These are phyloP conservation scores for Psilocybe azurescens DNA, from an alignment of 768 basidiomycete species.

Conservation along the genomic window DNA sequence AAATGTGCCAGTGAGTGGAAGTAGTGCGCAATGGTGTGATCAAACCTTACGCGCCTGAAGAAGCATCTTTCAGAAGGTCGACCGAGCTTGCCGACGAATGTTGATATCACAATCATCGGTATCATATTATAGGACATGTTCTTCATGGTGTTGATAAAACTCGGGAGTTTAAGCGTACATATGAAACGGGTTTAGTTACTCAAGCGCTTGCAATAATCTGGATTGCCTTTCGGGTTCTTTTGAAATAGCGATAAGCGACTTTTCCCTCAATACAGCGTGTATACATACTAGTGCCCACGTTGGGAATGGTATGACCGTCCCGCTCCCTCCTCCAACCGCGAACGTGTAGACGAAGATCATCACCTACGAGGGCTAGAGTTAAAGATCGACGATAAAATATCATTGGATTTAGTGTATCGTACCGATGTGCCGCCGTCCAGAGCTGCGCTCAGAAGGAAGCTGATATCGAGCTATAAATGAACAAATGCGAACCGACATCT, in stretches of 20 bases:
- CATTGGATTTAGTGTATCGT: background rate
- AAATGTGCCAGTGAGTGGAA: too few species aligned
- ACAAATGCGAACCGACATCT: background rate
- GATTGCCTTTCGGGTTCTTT: conserved; percentile 34
- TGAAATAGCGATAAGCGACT: background rate
- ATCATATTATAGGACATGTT: too few species aligned
- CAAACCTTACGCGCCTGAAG: too few species aligned
- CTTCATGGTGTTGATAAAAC: too few species aligned
- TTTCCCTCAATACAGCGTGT: background rate
- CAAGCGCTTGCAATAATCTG: conserved; percentile 37
- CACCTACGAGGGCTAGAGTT: conserved; percentile 25
- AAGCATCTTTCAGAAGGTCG: too few species aligned
- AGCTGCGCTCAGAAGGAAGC: conserved; percentile 51
- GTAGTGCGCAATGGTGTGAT: too few species aligned
- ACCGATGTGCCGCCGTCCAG: conserved; percentile 56
- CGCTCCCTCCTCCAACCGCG: conserved; percentile 50
- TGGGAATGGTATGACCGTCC: conserved; percentile 40
- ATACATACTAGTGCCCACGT: conserved; percentile 43
- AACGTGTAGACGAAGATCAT: conserved; percentile 51
- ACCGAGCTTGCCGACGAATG: too few species aligned
- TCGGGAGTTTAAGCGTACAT: too few species aligned
- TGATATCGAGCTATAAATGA: background rate
- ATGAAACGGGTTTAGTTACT: background rate
- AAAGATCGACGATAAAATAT: background rate
- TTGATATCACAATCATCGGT: too few species aligned